A percentile compares a stretch with the other conserved stretches of the same genome.
Evolutionary conservation across 352 stramenopile species (phyloP).

Genomic region (Thalassiosira mediterranea): DNA sequence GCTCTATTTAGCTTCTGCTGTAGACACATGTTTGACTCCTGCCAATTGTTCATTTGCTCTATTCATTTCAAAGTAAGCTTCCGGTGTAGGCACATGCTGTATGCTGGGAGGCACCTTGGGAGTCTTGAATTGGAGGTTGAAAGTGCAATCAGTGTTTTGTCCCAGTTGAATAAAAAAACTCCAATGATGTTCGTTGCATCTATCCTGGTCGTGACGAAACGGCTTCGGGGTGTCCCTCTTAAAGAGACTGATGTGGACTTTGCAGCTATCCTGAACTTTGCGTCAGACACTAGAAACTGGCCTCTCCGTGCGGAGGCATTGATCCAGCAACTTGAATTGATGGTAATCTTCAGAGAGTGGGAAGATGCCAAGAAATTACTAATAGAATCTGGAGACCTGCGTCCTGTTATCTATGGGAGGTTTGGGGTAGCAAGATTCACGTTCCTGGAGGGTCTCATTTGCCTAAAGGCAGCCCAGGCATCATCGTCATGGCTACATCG

Average conservation of each 20-base stretch:
- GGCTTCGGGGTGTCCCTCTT: not conserved
- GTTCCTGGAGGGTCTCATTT: slow-evolving; percentile 3
- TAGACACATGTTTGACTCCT: too few relatives aligned
- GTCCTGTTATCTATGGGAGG: not conserved
- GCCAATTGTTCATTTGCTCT: too few relatives aligned
- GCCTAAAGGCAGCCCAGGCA: not conserved
- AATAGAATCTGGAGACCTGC: not conserved
- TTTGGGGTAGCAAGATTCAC: not conserved
- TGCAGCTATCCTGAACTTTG: not conserved
- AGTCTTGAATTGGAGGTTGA: not conserved
- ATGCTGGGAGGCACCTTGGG: not conserved
- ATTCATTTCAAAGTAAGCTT: not conserved
- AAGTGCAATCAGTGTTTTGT: not conserved
- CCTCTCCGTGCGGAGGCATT: not conserved
- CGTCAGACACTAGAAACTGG: not conserved
- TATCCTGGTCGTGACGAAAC: not conserved
- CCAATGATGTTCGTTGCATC: not conserved
- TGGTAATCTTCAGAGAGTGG: not conserved
- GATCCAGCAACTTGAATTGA: not conserved
- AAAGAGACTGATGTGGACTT: not conserved
- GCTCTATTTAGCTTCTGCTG: too few relatives aligned
- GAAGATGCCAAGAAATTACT: not conserved
- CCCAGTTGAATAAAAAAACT: not conserved
- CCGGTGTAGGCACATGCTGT: not conserved
- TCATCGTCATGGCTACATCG: not conserved